phyloP scores from a whole-genome alignment of 495 filamentous ascomycete genomes.

The Podospora pseudocomata region DNA sequence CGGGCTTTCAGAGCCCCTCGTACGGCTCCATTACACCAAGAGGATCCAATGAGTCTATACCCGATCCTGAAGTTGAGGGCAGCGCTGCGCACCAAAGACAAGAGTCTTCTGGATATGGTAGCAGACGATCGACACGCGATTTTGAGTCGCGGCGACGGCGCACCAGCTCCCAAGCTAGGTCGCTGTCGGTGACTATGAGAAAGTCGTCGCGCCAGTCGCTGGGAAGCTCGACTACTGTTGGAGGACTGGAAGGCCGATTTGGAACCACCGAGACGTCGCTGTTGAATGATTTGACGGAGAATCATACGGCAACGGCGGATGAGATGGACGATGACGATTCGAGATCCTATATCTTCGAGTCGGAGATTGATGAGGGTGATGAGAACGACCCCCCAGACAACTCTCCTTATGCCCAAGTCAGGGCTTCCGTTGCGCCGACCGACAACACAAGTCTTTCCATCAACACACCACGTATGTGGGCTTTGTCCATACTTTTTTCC shows the following conservation, averaged over 20 bases:
- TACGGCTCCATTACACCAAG: conserved; percentile 53
- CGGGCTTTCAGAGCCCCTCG: conserved; percentile 53
- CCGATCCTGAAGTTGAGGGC: conserved; percentile 21
- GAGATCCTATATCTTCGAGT: conserved; percentile 27
- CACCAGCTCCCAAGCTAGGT: conserved; percentile 19
- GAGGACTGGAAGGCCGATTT: conserved; percentile 46
- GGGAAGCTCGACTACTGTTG: conserved; percentile 39
- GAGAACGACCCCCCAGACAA: conserved; percentile 57
- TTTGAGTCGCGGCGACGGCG: conserved; percentile 16
- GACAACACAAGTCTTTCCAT: conserved; percentile 73
- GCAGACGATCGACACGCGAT: not conserved
- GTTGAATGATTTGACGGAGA: conserved; percentile 34
- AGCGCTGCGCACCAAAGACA: conserved; percentile 21
- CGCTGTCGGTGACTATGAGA: conserved; percentile 8
- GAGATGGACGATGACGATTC: conserved; percentile 27
- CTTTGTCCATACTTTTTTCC: conserved; percentile 70
- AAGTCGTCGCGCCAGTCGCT: conserved; percentile 32
- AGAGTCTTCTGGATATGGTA: conserved; percentile 7
- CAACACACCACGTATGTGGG: conserved; percentile 87
- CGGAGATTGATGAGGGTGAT: conserved; percentile 35
- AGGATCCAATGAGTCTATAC: conserved; percentile 11
- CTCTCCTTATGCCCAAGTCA: conserved; percentile 68
- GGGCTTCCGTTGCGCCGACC: conserved; percentile 69
- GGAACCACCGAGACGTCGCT: conserved; percentile 42
- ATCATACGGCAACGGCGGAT: conserved; percentile 16